Conservation (phyloP, 2,329 filamentous ascomycete species). For the Penicillium sp. region DNA sequence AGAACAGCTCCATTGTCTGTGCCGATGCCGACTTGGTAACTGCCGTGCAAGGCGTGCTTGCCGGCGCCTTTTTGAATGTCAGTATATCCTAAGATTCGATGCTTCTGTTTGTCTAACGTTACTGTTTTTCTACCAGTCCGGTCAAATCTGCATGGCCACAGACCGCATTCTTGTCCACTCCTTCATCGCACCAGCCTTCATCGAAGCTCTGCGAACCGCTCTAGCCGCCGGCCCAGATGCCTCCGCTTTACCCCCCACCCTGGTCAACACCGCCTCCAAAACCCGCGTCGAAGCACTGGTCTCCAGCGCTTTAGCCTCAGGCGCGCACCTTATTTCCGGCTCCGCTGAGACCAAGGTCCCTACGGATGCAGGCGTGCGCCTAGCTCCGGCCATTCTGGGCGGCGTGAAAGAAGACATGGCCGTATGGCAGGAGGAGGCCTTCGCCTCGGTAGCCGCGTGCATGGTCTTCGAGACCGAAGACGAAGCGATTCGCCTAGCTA, state of each 20-base stretch:
- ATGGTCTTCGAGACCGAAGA: slow-evolving; percentile 60
- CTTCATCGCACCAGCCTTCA: slow-evolving; percentile 53
- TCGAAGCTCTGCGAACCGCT: slow-evolving; percentile 47
- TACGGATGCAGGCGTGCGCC: slow-evolving; percentile 31
- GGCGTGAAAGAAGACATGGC: slow-evolving; percentile 68
- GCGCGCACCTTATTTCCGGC: slow-evolving; percentile 34
- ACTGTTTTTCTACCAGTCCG: slow-evolving; percentile 48
- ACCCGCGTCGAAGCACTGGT: slow-evolving; percentile 41
- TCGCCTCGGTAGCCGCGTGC: slow-evolving; percentile 69
- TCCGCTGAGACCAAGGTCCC: slow-evolving; percentile 12
- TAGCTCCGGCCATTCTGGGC: slow-evolving; percentile 66
- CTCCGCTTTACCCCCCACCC: slow-evolving; percentile 36
- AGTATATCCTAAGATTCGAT: neutral
- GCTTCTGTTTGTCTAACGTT: neutral
- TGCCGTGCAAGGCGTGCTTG: slow-evolving; percentile 47
- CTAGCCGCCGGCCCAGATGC: slow-evolving; percentile 34
- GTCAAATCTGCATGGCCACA: slow-evolving; percentile 82
- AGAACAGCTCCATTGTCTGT: slow-evolving; percentile 73
- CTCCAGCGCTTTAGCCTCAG: slow-evolving; percentile 27
- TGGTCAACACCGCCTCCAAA: slow-evolving; percentile 47
- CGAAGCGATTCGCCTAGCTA: slow-evolving; percentile 69
- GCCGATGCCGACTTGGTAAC: slow-evolving; percentile 72
- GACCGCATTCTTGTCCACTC: slow-evolving; percentile 67
- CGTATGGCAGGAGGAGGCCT: slow-evolving; percentile 70
- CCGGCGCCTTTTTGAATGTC: slow-evolving; percentile 36